Evolutionary conservation across 2,329 filamentous ascomycete genomes (phyloP).

Genomic region (Xylaria sp.): DNA sequence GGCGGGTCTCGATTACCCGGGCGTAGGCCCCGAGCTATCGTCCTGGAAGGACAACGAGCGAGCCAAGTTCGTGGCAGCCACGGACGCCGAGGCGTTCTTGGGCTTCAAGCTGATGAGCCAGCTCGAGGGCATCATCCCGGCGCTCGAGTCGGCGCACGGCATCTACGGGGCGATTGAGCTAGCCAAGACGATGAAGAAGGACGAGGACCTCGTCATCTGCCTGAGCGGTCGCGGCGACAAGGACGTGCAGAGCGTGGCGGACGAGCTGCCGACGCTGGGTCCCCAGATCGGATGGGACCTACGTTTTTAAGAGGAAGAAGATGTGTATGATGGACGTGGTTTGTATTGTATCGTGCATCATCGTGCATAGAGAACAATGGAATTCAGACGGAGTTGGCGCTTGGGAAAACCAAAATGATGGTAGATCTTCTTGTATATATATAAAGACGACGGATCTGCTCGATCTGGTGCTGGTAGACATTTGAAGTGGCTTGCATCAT

Average conservation of each 20-base stretch:
- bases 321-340: neutral
- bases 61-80: slow-evolving; percentile 89
- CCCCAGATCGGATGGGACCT: slow-evolving; percentile 84
- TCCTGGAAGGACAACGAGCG: slow-evolving; percentile 91
- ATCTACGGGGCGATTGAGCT: slow-evolving; percentile 89
- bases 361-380: neutral
- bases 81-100: slow-evolving; percentile 87
- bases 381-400: slow-evolving; percentile 39
- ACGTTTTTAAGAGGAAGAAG: slow-evolving; percentile 60
- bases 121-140: slow-evolving; percentile 96
- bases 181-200: slow-evolving; percentile 91
- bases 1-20: slow-evolving; percentile 95
- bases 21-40: slow-evolving; percentile 91
- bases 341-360: neutral
- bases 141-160: slow-evolving; percentile 92
- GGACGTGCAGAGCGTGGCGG: slow-evolving; percentile 97
- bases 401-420: slow-evolving; percentile 7
- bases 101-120: slow-evolving; percentile 88
- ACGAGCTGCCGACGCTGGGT: slow-evolving; percentile 88
- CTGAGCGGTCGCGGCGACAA: slow-evolving; percentile 94
- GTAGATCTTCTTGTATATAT: slow-evolving; percentile 13
- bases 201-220: slow-evolving; percentile 91
- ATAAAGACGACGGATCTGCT: slow-evolving; percentile 15
- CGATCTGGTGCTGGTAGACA: slow-evolving; percentile 6
- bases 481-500: slow-evolving; percentile 36